Conservation (phyloP, 768 basidiomycete species). For the Nidula microcarpa region DNA sequence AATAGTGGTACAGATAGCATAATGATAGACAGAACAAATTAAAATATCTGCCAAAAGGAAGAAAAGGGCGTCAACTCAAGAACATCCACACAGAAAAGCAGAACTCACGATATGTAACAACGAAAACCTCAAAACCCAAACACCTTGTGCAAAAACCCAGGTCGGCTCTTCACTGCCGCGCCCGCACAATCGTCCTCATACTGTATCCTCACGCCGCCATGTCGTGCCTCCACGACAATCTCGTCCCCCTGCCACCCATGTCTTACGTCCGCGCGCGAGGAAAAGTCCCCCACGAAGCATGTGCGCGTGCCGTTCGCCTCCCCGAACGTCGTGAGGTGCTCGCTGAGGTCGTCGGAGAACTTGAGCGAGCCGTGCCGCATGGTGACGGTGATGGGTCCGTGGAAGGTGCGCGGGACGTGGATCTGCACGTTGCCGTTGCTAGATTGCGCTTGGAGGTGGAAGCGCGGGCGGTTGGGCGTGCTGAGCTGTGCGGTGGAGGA, state of each 20-base stretch:
- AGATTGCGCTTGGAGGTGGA: slow-evolving; percentile 18
- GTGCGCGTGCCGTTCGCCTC: slow-evolving; percentile 24
- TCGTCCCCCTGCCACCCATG: slow-evolving; percentile 37
- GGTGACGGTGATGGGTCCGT: slow-evolving; percentile 29
- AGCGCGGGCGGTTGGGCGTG: slow-evolving; percentile 12
- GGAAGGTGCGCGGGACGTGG: slow-evolving; percentile 36
- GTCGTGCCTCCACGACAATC: slow-evolving; percentile 26
- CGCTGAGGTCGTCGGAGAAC: slow-evolving; percentile 26
- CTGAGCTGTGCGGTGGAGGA: background rate
- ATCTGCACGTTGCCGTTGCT: slow-evolving; percentile 29
- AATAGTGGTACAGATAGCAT: too few relatives aligned
- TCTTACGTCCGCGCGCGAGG: slow-evolving; percentile 16
- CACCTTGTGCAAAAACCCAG: slow-evolving; percentile 15
- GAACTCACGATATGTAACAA: background rate
- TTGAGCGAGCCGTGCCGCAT: slow-evolving; percentile 26
- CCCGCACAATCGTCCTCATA: slow-evolving; percentile 31
- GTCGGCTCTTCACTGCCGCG: slow-evolving; percentile 13
- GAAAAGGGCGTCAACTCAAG: background rate
- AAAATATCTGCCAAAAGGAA: background rate
- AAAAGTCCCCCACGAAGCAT: slow-evolving; percentile 41
- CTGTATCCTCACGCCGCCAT: slow-evolving; percentile 31
- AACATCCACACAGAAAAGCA: background rate
- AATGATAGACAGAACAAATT: too few relatives aligned
- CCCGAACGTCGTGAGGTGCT: slow-evolving; percentile 24
- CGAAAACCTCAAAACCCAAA: slow-evolving; percentile 16